Evolutionary conservation across 2,329 filamentous ascomycete species (phyloP).

Genomic region (Colletotrichum endophyticum): DNA sequence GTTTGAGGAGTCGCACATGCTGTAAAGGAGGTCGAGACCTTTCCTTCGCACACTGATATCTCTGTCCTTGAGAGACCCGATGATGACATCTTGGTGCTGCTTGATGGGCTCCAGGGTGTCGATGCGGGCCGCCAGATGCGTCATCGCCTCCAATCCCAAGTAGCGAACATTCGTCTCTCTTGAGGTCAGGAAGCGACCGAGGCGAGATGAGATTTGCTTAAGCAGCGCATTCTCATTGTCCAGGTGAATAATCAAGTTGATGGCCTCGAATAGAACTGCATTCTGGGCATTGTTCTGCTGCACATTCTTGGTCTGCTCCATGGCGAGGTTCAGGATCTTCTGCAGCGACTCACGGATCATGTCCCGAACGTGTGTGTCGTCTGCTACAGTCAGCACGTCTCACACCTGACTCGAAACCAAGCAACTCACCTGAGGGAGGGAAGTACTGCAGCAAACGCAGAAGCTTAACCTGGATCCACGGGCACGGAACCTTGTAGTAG

Average conservation of each 20-base stretch:
- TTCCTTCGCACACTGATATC: slow-evolving; percentile 98
- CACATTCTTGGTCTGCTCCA: slow-evolving; percentile 96
- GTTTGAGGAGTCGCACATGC: slow-evolving; percentile 98
- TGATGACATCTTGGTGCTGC: slow-evolving; percentile 94
- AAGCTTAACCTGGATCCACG: slow-evolving; percentile 97
- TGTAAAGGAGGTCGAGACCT: slow-evolving; percentile 94
- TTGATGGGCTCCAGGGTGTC: slow-evolving; percentile 98
- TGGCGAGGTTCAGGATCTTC: slow-evolving; percentile 87
- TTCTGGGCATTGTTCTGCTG: slow-evolving; percentile 99
- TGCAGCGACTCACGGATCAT: slow-evolving; percentile 92
- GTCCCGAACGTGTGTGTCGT: slow-evolving; percentile 89
- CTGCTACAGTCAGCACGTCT: slow-evolving; percentile 44
- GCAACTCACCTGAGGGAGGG: slow-evolving; percentile 75
- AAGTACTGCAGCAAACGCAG: slow-evolving; percentile 94
- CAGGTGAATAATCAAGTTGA: slow-evolving; percentile 96
- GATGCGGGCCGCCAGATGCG: slow-evolving; percentile 89
- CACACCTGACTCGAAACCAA: slow-evolving; percentile 33
- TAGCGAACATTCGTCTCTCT: slow-evolving; percentile 97
- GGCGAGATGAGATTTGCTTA: slow-evolving; percentile 89
- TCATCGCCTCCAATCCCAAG: slow-evolving; percentile 96
- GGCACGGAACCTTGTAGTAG: slow-evolving; percentile 99
- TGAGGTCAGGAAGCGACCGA: slow-evolving; percentile 96
- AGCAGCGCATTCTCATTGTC: slow-evolving; percentile 94
- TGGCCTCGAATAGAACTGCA: slow-evolving; percentile 96
- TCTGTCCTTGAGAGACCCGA: slow-evolving; percentile 90